These are phyloP conservation scores for Trifolium subterraneum DNA, from an alignment of 306 rosid genomes.

Conservation along the genomic window DNA sequence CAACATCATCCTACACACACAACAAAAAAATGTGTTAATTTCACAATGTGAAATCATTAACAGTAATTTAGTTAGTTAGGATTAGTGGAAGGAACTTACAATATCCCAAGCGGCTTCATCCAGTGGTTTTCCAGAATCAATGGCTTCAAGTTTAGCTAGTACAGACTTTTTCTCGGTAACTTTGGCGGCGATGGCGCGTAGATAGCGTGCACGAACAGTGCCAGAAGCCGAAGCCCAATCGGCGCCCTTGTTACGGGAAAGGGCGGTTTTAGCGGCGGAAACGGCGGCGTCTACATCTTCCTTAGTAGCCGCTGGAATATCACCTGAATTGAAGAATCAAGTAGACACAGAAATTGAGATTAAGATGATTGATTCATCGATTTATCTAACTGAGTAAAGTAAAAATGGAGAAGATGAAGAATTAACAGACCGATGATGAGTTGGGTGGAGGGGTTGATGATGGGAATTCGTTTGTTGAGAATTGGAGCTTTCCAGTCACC, in stretches of 20 bases:
- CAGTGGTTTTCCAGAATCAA: slow-evolving; percentile 89
- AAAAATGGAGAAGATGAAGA: not conserved
- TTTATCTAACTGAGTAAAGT: not conserved
- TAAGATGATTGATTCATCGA: not conserved
- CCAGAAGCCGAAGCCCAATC: slow-evolving; percentile 90
- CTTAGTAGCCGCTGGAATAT: slow-evolving; percentile 85
- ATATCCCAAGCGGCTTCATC: slow-evolving; percentile 97
- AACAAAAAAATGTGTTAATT: not conserved
- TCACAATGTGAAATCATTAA: not conserved
- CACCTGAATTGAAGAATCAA: slow-evolving; percentile 50
- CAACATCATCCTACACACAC: slow-evolving; percentile 83
- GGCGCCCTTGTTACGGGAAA: slow-evolving; percentile 70
- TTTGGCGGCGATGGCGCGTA: slow-evolving; percentile 96
- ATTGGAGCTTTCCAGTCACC: slow-evolving; percentile 83
- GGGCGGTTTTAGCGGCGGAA: slow-evolving; percentile 76
- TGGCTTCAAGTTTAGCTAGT: slow-evolving; percentile 73
- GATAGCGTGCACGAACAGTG: slow-evolving; percentile 76
- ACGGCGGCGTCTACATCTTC: slow-evolving; percentile 93
- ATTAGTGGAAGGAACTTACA: slow-evolving; percentile 45
- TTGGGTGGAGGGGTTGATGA: slow-evolving; percentile 84
- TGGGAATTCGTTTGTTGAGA: slow-evolving; percentile 74
- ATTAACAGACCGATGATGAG: slow-evolving; percentile 59
- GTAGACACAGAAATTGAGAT: not conserved
- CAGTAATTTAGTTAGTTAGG: slow-evolving; percentile 19
- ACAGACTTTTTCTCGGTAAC: slow-evolving; percentile 61